Base-by-base conservation (phyloP, 1,284 basidiomycete species). In the Ceratobasidium sp. region DNA sequence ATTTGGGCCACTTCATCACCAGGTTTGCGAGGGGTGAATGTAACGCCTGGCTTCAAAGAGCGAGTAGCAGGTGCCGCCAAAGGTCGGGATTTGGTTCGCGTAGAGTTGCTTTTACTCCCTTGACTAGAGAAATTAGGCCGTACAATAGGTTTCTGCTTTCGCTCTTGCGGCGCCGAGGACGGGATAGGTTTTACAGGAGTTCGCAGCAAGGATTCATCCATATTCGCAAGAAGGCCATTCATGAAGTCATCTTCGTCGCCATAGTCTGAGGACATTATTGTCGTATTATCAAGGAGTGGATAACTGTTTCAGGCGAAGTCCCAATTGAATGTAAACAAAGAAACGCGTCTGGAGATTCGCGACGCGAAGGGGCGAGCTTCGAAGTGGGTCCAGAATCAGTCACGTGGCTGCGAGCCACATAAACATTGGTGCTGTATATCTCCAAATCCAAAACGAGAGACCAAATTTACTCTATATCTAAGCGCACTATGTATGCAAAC, bases 181-280 rank as follows among this genome's bases (percentile, higher is more conserved):
- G 69, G 46, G 76, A 53, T 13, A 39, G 64, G 20, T 77, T 72
- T 67, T 44, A 61, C 33, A 68, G 60, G 80, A 56, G 63, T 82
- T 82, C 63, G 83, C 58, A 85, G 84, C 56, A 83, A 80, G 40
- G 83, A 83, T 64, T 83, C 84, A 79, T 86, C 85, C 49, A 86
- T 79, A 1, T 85, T 85, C 4, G 84, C 82, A 61, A 86, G 80
- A 20, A 86, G 80, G 42, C 82, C 82, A 42, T 83, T 83, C 83
- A 86, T 83, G 77, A 86, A 72, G n/a, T 82, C 83, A 61, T 84
- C 81, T 71, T 85, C 85, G 56, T 83, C 82, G 26, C 81, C 79
- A n/a, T 75, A 73, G 49, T 78, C 51, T 33, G 77, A 70, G n/a
- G 77, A 66, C 61, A 69, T 68, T 26, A 49, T n/a, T 40, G 26